These are phyloP conservation scores for Clarireedia hainanense DNA, from an alignment of 2,329 filamentous ascomycete genomes.

Conservation along the genomic window DNA sequence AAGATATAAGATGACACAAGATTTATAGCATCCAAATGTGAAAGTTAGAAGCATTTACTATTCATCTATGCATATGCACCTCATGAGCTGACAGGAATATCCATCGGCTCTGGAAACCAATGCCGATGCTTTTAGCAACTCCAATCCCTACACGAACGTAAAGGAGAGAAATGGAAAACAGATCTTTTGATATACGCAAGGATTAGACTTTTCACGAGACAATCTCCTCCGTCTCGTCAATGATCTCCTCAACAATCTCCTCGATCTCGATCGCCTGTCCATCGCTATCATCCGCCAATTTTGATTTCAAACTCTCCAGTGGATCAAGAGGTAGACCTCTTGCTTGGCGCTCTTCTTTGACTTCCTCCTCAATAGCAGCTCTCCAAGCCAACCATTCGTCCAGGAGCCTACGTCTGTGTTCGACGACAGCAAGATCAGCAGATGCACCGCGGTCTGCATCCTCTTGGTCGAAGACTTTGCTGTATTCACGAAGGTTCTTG, in stretches of 20 bases:
- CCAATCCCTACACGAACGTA: conserved; percentile 8
- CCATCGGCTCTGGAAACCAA: conserved; percentile 7
- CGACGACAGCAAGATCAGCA: conserved; percentile 88
- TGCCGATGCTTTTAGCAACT: conserved; percentile 10
- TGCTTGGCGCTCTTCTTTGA: conserved; percentile 62
- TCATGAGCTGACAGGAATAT: neutral
- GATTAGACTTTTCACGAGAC: conserved; percentile 12
- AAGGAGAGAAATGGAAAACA: conserved; percentile 4
- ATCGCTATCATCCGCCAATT: conserved; percentile 41
- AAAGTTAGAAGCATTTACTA: neutral
- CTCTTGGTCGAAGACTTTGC: conserved; percentile 87
- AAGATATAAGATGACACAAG: too few relatives aligned
- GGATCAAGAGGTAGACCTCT: conserved; percentile 60
- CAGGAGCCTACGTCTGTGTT: conserved; percentile 72
- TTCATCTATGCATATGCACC: conserved; percentile 10
- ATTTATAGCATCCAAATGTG: too few relatives aligned
- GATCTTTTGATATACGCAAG: neutral
- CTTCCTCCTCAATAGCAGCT: conserved; percentile 61
- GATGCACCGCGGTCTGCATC: conserved; percentile 89
- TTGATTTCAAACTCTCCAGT: conserved; percentile 51
- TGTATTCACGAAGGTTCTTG: conserved; percentile 97
- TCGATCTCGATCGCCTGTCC: conserved; percentile 76
- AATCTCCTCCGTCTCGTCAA: conserved; percentile 80
- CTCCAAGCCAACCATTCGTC: conserved; percentile 88
- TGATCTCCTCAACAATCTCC: conserved; percentile 74